Evolutionary conservation across 805 yeast species (phyloP).

Genomic region (Wickerhamomyces tratensis): DNA sequence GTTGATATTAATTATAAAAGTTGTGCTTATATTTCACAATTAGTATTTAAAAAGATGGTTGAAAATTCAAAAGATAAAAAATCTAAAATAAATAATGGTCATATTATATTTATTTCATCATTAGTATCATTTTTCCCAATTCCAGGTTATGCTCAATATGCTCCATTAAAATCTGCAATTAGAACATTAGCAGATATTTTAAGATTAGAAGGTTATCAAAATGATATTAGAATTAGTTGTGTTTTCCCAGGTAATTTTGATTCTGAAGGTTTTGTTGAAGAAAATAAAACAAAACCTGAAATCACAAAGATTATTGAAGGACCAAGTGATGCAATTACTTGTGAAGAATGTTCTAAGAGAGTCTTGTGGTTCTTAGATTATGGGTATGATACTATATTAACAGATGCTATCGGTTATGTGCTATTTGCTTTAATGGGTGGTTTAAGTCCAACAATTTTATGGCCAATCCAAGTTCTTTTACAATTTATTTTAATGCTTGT

Average conservation of each 20-base stretch:
- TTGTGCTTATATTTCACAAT: slow-evolving; percentile 62
- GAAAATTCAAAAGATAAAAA: slow-evolving; percentile 17
- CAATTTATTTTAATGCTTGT: slow-evolving; percentile 40
- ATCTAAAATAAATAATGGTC: slow-evolving; percentile 26
- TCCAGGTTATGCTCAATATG: slow-evolving; percentile 86
- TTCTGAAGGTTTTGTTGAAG: slow-evolving; percentile 80
- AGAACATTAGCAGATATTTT: slow-evolving; percentile 65
- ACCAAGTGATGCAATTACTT: slow-evolving; percentile 58
- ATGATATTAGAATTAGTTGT: slow-evolving; percentile 59
- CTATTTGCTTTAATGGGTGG: slow-evolving; percentile 62
- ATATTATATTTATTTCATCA: slow-evolving; percentile 60
- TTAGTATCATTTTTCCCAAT: slow-evolving; percentile 78
- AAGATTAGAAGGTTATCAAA: slow-evolving; percentile 72
- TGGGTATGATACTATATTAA: slow-evolving; percentile 68
- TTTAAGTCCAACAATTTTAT: slow-evolving; percentile 53
- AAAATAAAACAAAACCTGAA: slow-evolving; percentile 75
- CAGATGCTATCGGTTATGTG: slow-evolving; percentile 83
- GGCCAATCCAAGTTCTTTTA: slow-evolving; percentile 38
- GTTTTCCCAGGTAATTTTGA: slow-evolving; percentile 85
- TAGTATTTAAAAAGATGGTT: slow-evolving; percentile 34
- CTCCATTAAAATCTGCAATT: slow-evolving; percentile 81
- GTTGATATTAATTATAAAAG: slow-evolving; percentile 65
- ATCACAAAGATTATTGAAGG: slow-evolving; percentile 84
- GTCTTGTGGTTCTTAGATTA: slow-evolving; percentile 43
- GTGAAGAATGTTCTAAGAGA: slow-evolving; percentile 54